These are phyloP conservation scores for Globomyces pollinis-pini DNA, from an alignment of 192 early-diverging fungal species.

Conservation along the genomic window DNA sequence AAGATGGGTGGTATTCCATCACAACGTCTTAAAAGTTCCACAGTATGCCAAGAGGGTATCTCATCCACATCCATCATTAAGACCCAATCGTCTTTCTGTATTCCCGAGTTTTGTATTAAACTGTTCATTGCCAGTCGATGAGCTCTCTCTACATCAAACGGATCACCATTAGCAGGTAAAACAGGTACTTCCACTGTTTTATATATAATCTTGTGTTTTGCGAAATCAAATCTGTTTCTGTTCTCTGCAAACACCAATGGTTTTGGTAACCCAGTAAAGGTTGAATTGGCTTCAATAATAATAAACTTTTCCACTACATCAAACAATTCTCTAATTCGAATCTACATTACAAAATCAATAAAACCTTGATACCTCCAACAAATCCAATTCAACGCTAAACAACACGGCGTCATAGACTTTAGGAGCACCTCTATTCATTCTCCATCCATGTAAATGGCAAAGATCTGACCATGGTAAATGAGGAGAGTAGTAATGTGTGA, in stretches of 20 bases:
- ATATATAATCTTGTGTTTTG: conserved; percentile 46
- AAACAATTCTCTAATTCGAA: conserved; percentile 45
- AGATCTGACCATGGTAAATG: conserved; percentile 24
- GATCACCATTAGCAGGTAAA: conserved; percentile 20
- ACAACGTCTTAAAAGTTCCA: conserved; percentile 38
- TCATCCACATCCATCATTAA: conserved; percentile 58
- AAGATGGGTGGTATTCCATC: conserved; percentile 32
- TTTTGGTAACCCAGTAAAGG: conserved; percentile 49
- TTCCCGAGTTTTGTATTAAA: conserved; percentile 15
- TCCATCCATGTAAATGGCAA: conserved; percentile 50
- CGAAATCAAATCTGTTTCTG: conserved; percentile 44
- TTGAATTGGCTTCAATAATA: conserved; percentile 45
- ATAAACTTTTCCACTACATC: conserved; percentile 54
- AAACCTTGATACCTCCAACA: conserved; percentile 36
- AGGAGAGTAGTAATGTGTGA: conserved; percentile 40
- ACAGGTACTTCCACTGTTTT: conserved; percentile 14
- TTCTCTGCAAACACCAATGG: conserved; percentile 36
- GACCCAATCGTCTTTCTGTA: conserved; percentile 35
- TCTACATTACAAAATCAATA: not conserved
- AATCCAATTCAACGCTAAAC: conserved; percentile 57
- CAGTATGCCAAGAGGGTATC: conserved; percentile 34
- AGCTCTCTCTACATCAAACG: conserved; percentile 40
- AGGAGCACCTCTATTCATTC: not conserved
- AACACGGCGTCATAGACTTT: conserved; percentile 52
- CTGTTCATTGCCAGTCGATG: conserved; percentile 38